Conservation (phyloP, 805 yeast species). For the Ogataea henricii region DNA sequence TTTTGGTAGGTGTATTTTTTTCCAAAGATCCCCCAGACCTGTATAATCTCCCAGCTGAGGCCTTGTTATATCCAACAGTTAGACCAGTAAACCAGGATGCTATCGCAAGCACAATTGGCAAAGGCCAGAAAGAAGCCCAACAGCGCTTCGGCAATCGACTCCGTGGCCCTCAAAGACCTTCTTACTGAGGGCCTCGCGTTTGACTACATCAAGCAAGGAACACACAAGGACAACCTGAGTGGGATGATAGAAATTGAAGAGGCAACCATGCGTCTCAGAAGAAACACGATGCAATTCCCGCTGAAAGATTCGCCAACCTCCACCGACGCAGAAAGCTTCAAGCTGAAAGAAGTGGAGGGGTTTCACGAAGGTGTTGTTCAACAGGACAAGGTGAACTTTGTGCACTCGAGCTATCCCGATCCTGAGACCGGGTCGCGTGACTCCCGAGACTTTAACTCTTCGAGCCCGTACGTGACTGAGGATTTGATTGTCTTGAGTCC, state of each 20-base stretch:
- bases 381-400: not conserved
- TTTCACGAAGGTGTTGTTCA: slow-evolving; percentile 1
- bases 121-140: slow-evolving; percentile 7
- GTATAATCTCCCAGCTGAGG: too few relatives aligned
- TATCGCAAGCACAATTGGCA: not conserved
- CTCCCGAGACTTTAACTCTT: not conserved
- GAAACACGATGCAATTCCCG: slow-evolving; percentile 23
- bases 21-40: too few relatives aligned
- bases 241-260: slow-evolving; percentile 5
- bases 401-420: slow-evolving; percentile 19
- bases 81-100: not conserved
- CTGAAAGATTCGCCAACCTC: not conserved
- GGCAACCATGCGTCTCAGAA: slow-evolving; percentile 5
- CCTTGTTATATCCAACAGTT: too few relatives aligned
- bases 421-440: slow-evolving; percentile 3
- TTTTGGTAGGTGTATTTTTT: too few relatives aligned
- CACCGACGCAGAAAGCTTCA: slow-evolving; percentile 1
- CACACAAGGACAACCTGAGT: slow-evolving; percentile 6
- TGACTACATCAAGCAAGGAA: slow-evolving; percentile 10
- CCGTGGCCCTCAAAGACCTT: not conserved
- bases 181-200: not conserved
- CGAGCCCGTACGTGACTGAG: not conserved
- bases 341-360: slow-evolving; percentile 15
- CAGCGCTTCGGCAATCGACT: slow-evolving; percentile 15
- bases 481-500: not conserved